These are phyloP conservation scores for Xylaria hypoxylon DNA, from an alignment of 2,329 filamentous ascomycete species.

Conservation along the genomic window DNA sequence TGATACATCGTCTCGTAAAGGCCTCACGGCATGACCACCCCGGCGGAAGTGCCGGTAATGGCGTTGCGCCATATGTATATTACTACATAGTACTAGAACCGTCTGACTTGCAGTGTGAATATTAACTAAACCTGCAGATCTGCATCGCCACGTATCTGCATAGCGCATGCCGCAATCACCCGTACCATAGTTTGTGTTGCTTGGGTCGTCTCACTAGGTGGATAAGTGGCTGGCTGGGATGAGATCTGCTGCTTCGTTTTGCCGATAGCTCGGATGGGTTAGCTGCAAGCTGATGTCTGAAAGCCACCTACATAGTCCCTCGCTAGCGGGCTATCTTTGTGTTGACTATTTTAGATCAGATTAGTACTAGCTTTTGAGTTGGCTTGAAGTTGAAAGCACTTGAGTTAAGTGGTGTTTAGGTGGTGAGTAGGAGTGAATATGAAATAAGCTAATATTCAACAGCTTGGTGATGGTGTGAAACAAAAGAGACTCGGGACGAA, in stretches of 20 bases:
- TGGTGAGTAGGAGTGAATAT: background rate
- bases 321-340: background rate
- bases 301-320: too few species aligned
- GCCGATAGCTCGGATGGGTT: background rate
- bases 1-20: constrained; percentile 5
- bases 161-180: background rate
- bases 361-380: too few species aligned
- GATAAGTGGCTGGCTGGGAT: background rate
- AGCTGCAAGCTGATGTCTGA: background rate
- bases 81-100: background rate
- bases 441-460: background rate
- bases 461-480: background rate
- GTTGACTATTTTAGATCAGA: background rate
- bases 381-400: background rate
- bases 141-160: constrained; percentile 12
- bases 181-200: background rate
- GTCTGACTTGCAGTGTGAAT: constrained; percentile 8
- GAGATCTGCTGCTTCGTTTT: background rate
- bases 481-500: background rate
- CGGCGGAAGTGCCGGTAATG: constrained; percentile 9
- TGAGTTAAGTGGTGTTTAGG: background rate
- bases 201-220: background rate
- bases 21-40: constrained; percentile 1
- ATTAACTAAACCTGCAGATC: constrained; percentile 4
- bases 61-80: background rate